A percentile compares a stretch with the other conserved stretches of the same genome.
Conservation (phyloP, 805 yeast species). For the Pichia ethanolica region DNA sequence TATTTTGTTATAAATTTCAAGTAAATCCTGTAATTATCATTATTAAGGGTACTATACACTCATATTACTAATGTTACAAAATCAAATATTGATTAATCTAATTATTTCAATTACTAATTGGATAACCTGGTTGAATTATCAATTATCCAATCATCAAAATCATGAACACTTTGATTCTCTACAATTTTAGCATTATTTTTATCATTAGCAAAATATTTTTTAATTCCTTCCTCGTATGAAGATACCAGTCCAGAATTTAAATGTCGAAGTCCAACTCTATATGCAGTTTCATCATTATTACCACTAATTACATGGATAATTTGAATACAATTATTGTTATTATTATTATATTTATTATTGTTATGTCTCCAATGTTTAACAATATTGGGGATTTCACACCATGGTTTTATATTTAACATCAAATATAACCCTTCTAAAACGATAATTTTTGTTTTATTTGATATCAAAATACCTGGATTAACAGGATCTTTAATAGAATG, state of each 20-base stretch:
- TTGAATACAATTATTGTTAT: slow-evolving; percentile 28
- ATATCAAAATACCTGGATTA: slow-evolving; percentile 41
- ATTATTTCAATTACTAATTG: background rate
- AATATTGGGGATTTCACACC: slow-evolving; percentile 42
- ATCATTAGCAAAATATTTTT: slow-evolving; percentile 51
- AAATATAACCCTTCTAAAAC: slow-evolving; percentile 75
- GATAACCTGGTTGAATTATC: slow-evolving; percentile 9
- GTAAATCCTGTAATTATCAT: too few species aligned
- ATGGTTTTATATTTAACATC: slow-evolving; percentile 47
- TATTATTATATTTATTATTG: slow-evolving; percentile 9
- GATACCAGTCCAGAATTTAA: slow-evolving; percentile 45
- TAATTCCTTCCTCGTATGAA: slow-evolving; percentile 42
- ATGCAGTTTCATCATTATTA: slow-evolving; percentile 37
- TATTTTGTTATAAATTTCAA: background rate
- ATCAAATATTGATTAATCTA: background rate
- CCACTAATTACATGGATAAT: slow-evolving; percentile 17
- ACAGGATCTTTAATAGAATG: slow-evolving; percentile 71
- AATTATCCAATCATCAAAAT: slow-evolving; percentile 16
- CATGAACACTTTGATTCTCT: slow-evolving; percentile 10
- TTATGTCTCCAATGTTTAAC: slow-evolving; percentile 13
- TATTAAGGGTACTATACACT: too few species aligned
- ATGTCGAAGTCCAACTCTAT: slow-evolving; percentile 64
- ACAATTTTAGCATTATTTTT: slow-evolving; percentile 47
- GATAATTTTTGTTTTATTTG: slow-evolving; percentile 38
- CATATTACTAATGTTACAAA: too few species aligned